A percentile compares a stretch with the other conserved stretches of the same genome.
Evolutionary conservation across 1,139 yeast genomes (phyloP).

Genomic region (Candida sanyaensis): DNA sequence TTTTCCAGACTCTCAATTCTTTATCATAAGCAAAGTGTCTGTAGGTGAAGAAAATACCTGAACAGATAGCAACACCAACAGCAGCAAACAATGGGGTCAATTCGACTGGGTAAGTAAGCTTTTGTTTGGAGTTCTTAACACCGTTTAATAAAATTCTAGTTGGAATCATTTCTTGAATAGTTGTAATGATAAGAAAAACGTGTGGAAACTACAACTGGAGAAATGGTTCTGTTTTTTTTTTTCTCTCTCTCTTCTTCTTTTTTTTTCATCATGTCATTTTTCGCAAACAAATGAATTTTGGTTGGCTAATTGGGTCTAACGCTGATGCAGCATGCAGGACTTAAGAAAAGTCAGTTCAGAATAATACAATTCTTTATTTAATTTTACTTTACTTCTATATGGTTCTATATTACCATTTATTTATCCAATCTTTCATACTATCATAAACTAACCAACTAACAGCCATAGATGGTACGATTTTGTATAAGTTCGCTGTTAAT

Average conservation of each 20-base stretch:
- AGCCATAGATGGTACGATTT: slow-evolving; percentile 94
- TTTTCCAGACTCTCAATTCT: slow-evolving; percentile 70
- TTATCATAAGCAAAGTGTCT: slow-evolving; percentile 70
- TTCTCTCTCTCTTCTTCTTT: not conserved
- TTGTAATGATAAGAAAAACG: not conserved
- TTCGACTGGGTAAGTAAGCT: slow-evolving; percentile 60
- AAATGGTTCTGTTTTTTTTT: slow-evolving; percentile 5
- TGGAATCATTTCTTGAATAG: slow-evolving; percentile 49
- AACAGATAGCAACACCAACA: slow-evolving; percentile 62
- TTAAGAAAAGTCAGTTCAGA: too few species aligned
- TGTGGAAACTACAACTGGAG: not conserved
- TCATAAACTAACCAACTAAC: slow-evolving; percentile 92
- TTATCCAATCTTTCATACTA: slow-evolving; percentile 48
- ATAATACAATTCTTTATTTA: too few species aligned
- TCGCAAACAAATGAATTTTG: slow-evolving; percentile 13
- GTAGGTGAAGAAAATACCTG: slow-evolving; percentile 70
- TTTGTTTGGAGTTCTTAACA: slow-evolving; percentile 28
- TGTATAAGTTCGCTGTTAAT: slow-evolving; percentile 81
- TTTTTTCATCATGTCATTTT: slow-evolving; percentile 4
- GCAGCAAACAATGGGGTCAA: slow-evolving; percentile 71
- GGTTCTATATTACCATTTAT: slow-evolving; percentile 30
- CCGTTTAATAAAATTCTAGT: slow-evolving; percentile 54
- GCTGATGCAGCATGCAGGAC: too few species aligned
- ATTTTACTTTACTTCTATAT: not conserved
- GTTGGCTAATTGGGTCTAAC: slow-evolving; percentile 14